Conservation (phyloP, 768 basidiomycete species). For the Hortiboletus flavorubellus region DNA sequence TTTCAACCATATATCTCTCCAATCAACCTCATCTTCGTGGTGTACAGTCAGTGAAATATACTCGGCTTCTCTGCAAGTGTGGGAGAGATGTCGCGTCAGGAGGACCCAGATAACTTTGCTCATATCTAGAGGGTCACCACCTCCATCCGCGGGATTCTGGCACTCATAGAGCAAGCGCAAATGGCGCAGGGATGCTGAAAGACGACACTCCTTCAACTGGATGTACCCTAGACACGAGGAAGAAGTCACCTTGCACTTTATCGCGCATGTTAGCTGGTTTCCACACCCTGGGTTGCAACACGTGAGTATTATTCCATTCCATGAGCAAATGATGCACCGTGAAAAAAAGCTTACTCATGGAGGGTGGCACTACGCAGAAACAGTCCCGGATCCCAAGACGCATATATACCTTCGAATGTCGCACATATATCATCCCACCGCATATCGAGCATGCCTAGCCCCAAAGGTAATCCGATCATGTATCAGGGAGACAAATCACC, state of each 20-base stretch:
- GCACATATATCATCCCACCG: conserved; percentile 76
- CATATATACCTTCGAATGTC: conserved; percentile 74
- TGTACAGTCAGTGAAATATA: conserved; percentile 57
- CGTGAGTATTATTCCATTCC: background rate
- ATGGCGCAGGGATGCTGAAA: conserved; percentile 38
- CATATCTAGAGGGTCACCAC: conserved; percentile 1
- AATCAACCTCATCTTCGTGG: conserved; percentile 42
- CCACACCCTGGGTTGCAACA: conserved; percentile 25
- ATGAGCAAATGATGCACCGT: background rate
- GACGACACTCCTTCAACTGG: background rate
- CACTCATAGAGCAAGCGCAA: conserved; percentile 39
- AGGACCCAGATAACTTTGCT: conserved; percentile 72
- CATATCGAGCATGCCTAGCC: conserved; percentile 50
- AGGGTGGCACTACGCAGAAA: conserved; percentile 50
- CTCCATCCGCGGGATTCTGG: background rate
- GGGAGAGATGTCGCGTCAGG: conserved; percentile 68
- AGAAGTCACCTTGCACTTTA: conserved; percentile 31
- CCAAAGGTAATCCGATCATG: background rate
- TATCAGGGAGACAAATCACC: background rate
- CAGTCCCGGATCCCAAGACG: conserved; percentile 80
- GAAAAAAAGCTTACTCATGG: conserved; percentile 57
- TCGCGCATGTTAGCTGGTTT: conserved; percentile 44
- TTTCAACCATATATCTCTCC: conserved; percentile 24
- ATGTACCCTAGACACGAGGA: conserved; percentile 13
- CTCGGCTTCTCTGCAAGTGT: conserved; percentile 57